These are phyloP conservation scores for Primulina huaijiensis DNA, from an alignment of 257 asterid genomes.

Conservation along the genomic window DNA sequence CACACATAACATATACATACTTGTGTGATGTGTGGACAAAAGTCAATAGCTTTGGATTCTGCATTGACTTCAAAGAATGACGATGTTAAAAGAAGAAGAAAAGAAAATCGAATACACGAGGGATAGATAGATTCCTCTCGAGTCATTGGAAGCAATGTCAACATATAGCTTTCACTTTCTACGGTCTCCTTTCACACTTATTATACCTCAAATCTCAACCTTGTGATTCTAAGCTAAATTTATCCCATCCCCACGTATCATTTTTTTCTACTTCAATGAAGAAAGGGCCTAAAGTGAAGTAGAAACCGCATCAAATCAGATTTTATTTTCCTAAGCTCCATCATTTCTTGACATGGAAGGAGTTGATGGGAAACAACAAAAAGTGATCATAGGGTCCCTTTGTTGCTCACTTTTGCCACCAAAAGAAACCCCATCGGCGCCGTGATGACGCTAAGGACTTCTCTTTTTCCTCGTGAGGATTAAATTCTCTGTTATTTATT, in stretches of 20 bases:
- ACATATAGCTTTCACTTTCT: constrained; percentile 37
- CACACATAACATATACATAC: background rate
- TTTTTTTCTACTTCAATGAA: no score
- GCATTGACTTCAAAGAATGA: constrained; percentile 33
- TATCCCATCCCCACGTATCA: no score
- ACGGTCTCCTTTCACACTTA: constrained; percentile 36
- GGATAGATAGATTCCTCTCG: constrained; percentile 27
- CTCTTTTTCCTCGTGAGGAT: constrained; percentile 39
- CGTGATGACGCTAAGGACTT: constrained; percentile 16
- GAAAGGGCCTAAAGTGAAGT: no score
- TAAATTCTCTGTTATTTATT: constrained; percentile 21
- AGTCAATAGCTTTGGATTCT: constrained; percentile 62
- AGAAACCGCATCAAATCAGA: no score
- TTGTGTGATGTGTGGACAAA: constrained; percentile 4
- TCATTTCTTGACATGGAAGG: background rate
- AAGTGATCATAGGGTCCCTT: constrained; percentile 40
- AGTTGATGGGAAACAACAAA: constrained; percentile 14
- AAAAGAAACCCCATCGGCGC: constrained; percentile 30
- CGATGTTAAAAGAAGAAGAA: constrained; percentile 29
- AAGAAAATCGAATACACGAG: constrained; percentile 30
- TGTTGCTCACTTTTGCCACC: constrained; percentile 19
- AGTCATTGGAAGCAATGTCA: constrained; percentile 25
- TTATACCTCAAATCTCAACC: background rate
- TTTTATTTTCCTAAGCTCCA: background rate
- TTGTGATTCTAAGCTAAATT: background rate